Evolutionary conservation across 2,329 filamentous ascomycete genomes (phyloP).

Genomic region (Aspergillus sojae): DNA sequence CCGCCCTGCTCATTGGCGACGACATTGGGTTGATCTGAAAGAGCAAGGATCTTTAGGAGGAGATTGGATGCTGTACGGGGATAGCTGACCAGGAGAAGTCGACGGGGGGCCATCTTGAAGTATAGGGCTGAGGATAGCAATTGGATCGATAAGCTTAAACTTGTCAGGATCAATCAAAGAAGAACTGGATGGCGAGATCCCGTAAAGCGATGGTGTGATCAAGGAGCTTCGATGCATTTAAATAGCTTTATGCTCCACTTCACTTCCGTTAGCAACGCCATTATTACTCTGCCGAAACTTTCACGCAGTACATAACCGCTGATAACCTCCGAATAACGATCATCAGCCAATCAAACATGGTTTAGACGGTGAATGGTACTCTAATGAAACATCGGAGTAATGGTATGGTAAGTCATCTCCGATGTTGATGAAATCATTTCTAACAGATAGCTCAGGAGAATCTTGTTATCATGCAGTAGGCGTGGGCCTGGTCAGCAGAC

Average conservation of each 20-base stretch:
- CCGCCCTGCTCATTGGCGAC: slow-evolving; percentile 23
- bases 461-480: not conserved
- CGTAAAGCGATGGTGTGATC: slow-evolving; percentile 10
- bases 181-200: slow-evolving; percentile 10
- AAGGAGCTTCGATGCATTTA: not conserved
- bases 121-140: not conserved
- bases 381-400: not conserved
- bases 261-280: not conserved
- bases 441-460: not conserved
- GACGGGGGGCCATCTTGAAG: slow-evolving; percentile 5
- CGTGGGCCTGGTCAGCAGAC: not conserved
- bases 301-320: not conserved
- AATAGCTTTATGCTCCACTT: not conserved
- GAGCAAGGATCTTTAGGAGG: slow-evolving; percentile 32
- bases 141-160: not conserved
- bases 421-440: not conserved
- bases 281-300: not conserved
- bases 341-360: not conserved
- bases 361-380: not conserved
- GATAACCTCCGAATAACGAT: not conserved
- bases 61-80: slow-evolving; percentile 39
- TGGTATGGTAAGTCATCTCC: not conserved
- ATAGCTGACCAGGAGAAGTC: slow-evolving; percentile 27
- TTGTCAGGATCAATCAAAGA: slow-evolving; percentile 8
- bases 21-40: slow-evolving; percentile 31